Conservation (phyloP, 176 grass and related monocot genomes). For the Carex kokanica region DNA sequence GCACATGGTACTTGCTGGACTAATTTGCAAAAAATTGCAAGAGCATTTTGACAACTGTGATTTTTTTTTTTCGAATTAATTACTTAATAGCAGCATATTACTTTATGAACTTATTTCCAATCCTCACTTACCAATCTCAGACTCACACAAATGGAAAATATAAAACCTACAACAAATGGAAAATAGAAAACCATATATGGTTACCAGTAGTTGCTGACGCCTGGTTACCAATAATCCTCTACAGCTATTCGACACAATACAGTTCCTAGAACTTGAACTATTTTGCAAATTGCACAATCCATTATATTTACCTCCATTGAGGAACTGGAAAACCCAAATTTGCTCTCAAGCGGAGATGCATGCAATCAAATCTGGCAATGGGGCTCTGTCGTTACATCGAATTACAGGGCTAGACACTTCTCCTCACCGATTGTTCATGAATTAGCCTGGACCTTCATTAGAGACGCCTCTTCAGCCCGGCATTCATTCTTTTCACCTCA, state of each 20-base stretch:
- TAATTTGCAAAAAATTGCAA: too few relatives aligned
- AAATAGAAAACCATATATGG: not conserved
- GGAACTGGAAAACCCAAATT: not conserved
- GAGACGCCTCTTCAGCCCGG: not conserved
- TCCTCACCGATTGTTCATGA: not conserved
- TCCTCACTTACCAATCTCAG: not conserved
- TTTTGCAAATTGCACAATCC: not conserved
- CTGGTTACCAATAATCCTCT: not conserved
- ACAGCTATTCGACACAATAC: not conserved
- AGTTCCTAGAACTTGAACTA: not conserved
- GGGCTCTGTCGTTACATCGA: not conserved
- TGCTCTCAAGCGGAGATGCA: not conserved
- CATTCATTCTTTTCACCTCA: not conserved
- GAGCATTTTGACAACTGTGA: too few relatives aligned
- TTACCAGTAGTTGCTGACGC: not conserved
- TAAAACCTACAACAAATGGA: not conserved
- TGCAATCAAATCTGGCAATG: not conserved
- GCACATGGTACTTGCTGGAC: not conserved
- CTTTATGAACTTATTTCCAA: not conserved
- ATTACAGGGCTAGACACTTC: not conserved
- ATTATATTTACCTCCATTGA: not conserved
- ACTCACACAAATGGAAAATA: too few relatives aligned
- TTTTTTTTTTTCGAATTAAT: not conserved
- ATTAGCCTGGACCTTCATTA: not conserved
- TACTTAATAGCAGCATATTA: not conserved